Evolutionary conservation across 139 green algal genomes (phyloP).

Genomic region (Mesotaenium endlicherianum): DNA sequence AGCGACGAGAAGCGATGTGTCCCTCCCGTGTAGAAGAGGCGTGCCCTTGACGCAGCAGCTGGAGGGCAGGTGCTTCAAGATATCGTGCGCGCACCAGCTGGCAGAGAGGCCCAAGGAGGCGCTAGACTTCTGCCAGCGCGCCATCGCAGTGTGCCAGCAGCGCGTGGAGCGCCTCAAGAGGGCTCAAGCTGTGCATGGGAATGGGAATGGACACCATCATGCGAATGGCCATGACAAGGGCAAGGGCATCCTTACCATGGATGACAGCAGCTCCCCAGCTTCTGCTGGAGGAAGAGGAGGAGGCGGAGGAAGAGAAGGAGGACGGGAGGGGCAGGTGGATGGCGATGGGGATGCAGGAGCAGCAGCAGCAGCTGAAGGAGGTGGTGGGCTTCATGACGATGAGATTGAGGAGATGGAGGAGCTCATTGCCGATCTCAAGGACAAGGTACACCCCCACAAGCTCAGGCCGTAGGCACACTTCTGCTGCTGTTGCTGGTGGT

Average conservation of each 20-base stretch:
- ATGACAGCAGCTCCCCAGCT: no score
- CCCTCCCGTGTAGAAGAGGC: no score
- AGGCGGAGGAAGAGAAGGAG: conserved; percentile 11
- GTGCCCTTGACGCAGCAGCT: no score
- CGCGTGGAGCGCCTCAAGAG: background rate
- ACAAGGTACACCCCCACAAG: conserved; percentile 18
- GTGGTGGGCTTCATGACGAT: background rate
- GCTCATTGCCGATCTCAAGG: conserved; percentile 14
- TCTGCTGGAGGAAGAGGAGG: conserved; percentile 12
- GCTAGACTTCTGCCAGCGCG: conserved; percentile 18
- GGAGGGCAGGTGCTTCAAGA: conserved; percentile 49
- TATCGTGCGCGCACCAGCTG: conserved; percentile 16
- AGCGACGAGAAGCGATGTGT: no score
- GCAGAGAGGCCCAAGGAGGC: background rate
- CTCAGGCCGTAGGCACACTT: background rate
- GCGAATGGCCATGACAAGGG: background rate
- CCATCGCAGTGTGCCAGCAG: conserved; percentile 37
- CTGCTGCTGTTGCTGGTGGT: background rate
- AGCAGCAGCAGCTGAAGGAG: background rate
- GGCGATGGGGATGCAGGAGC: background rate
- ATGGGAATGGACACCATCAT: background rate
- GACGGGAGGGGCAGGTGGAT: conserved; percentile 29
- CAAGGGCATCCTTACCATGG: background rate
- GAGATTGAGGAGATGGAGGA: conserved; percentile 56
- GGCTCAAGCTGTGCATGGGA: background rate